phyloP scores from a whole-genome alignment of 352 stramenopile genomes.

The Pythium sukuiense region DNA sequence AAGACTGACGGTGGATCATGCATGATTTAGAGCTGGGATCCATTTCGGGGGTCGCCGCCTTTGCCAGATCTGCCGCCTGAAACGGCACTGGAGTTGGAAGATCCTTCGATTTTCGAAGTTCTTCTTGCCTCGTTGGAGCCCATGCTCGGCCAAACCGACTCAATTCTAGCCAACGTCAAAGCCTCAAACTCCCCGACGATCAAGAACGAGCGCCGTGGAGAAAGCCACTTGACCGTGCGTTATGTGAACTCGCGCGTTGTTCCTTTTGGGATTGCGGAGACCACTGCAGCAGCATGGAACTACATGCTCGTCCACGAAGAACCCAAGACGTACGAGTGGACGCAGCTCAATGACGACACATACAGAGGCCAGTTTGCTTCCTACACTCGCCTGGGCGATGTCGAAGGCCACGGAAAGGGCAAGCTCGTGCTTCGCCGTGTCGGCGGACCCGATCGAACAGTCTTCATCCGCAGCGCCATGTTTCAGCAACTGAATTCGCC shows the following conservation, averaged over 20 bases:
- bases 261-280: conserved; percentile 5
- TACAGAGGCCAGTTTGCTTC: conserved; percentile 3
- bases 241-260: conserved; percentile 5
- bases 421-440: conserved; percentile 11
- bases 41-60: background rate
- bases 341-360: background rate
- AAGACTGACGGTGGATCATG: background rate
- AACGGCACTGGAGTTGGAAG: background rate
- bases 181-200: background rate
- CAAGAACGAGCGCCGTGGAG: background rate
- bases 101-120: conserved; percentile 3
- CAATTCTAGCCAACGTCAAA: conserved; percentile 1
- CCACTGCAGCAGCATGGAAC: conserved; percentile 6
- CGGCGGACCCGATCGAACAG: background rate
- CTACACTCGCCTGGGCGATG: background rate
- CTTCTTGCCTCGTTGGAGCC: background rate
- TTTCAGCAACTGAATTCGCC: background rate
- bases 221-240: background rate
- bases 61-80: background rate
- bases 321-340: conserved; percentile 3
- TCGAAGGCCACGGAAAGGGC: background rate
- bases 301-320: conserved; percentile 1
- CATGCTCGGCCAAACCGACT: conserved; percentile 9
- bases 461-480: conserved; percentile 9
- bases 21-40: background rate